Base-by-base conservation (phyloP, 2,329 filamentous ascomycete species). In the Rutstroemia sp. region DNA sequence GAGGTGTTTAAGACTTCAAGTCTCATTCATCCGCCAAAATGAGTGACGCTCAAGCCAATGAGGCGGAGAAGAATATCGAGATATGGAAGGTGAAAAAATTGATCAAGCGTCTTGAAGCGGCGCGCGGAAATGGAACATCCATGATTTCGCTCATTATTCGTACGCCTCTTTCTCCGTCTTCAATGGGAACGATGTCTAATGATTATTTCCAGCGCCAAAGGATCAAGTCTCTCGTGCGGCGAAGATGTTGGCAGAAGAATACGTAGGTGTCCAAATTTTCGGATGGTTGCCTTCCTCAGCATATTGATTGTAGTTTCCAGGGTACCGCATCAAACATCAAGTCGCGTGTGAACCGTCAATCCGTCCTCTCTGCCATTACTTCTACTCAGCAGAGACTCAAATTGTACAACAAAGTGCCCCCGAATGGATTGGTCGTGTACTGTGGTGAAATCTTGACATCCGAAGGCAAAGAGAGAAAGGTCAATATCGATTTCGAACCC, bases 201-300 rank as follows among this genome's bases (percentile, higher is more conserved):
- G 34, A 47, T 47, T 4, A 21, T 30, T 6, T 60, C 58, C 69
- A 95, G 90, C 94, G 59, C 94, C 94, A 66, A 99, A 99, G 84
- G 92, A 96, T 75, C 94, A 99, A 77, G 83, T 99, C 63, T 97
- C 94, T 47, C 87, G 92, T 70, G 88, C 89, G 55, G 89, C 94
- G 59, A 97, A 97, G 83, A 99, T 99, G 94, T 88, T 99, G 86
- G 95, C 95, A 79, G 94, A 99, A 96, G 92, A 96, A 89, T 96
- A 94, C 72, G 89, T 94, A 82, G 65, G 88, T 77, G 40, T 6
- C 17, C 23, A 23, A 25, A 45, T 21, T 54, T 45, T 48, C 14
- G 48, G 23, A 57, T 25, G 48, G 48, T 49, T 56, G 61, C 53
- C 51, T 48, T 50, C 44, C 23, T 44, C 21, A 23, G 36, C 21